Base-by-base conservation (phyloP, 441 rosid genomes). In the Breynia disticha region DNA sequence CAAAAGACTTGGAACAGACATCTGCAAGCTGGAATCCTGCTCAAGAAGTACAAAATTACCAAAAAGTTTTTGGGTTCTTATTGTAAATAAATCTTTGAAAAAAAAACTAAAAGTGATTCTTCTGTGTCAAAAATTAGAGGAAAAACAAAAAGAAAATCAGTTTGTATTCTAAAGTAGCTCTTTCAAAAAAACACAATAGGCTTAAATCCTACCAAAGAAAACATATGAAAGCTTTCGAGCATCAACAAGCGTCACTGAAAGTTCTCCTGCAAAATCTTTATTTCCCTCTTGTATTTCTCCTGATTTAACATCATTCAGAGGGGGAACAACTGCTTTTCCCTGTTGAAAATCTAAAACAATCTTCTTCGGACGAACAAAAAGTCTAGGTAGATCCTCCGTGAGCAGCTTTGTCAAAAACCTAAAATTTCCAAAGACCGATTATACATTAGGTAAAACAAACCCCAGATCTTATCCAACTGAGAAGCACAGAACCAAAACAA, bases 301-400 rank as follows among this genome's bases (percentile, higher is more conserved):
- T 54, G 94, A 70, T 75, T 69, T 80, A 55, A 80, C 63, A 72
- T 77, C 87, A 64, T 64, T 77, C 59, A 79, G 57, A 48, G 84
- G 65, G 24, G 94, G 97, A 18, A 95, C 97, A 67, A 91, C 98
- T 48, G 97, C 90, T 72, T 77, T 81, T 56, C 94, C 98, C 63
- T 86, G 84, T 55, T 86, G 87, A 64, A 88, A 91, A 79, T 91
- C 98, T 77, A 91, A 74, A 61, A 91, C 97, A 62, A 88, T 91
- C 79, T 86, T 88, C 78, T 86, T 88, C 57, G 98, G 98, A 35
- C 95, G 94, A 55, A 88, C 97, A 78, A 91, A 91, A 59, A 88
- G 63, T 54, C 70, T 76, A 57, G 98, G 98, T 81, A 88, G 67
- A 77, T 91, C 97, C 75, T 72, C 94, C 35, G 97, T 91, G 50